Conservation (phyloP, 345 rosid species). For the Melaleuca quinquenervia region DNA sequence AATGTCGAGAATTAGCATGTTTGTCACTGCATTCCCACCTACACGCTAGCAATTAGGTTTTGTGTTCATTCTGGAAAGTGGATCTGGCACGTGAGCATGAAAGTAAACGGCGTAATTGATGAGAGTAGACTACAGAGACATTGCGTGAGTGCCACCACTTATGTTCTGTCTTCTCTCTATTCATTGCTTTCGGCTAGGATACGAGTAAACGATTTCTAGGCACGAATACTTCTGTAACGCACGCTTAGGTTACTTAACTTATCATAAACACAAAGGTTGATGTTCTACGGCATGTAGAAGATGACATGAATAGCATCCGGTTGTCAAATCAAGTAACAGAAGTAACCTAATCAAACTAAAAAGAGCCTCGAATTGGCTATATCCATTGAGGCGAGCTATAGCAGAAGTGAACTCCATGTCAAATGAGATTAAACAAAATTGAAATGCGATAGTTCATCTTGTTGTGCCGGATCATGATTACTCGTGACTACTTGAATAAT, state of each 20-base stretch:
- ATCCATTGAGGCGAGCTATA: not conserved
- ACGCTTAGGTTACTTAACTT: not conserved
- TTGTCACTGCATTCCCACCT: not conserved
- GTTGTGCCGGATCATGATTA: not conserved
- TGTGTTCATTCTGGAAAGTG: not conserved
- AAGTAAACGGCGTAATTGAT: not conserved
- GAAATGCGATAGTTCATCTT: not conserved
- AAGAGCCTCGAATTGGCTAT: not conserved
- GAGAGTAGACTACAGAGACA: not conserved
- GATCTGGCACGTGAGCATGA: not conserved
- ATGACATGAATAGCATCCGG: not conserved
- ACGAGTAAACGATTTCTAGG: not conserved
- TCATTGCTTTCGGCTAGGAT: not conserved
- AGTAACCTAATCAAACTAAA: not conserved
- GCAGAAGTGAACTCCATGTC: not conserved
- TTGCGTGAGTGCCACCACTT: not conserved
- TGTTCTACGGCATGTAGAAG: not conserved
- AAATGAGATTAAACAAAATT: not conserved
- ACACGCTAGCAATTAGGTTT: not conserved
- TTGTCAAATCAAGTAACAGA: not conserved
- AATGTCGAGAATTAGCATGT: not conserved
- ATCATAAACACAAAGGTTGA: not conserved
- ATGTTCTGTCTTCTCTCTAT: not conserved
- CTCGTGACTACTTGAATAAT: not conserved
- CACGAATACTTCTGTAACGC: not conserved